A percentile compares a stretch with the other conserved stretches of the same genome.
Evolutionary conservation across 257 asterid genomes (phyloP).

Genomic region (Nicotiana obtusifolia): DNA sequence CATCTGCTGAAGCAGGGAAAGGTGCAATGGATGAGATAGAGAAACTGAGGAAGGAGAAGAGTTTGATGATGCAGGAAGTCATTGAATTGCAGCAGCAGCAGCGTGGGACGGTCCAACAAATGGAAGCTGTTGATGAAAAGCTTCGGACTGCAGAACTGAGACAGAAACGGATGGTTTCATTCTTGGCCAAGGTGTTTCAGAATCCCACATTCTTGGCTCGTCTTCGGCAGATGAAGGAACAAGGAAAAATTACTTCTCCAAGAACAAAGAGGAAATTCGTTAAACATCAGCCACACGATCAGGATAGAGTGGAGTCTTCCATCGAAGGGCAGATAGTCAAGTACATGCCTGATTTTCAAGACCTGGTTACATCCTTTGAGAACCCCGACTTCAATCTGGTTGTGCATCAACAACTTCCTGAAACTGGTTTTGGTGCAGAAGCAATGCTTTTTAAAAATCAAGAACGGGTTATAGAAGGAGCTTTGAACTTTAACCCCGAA

Average conservation of each 20-base stretch:
- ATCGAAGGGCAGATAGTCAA: constrained; percentile 28
- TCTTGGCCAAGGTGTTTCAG: constrained; percentile 66
- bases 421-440: constrained; percentile 22
- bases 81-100: constrained; percentile 68
- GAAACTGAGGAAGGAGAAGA: constrained; percentile 53
- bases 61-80: constrained; percentile 63
- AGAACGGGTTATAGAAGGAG: constrained; percentile 21
- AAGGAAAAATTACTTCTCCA: constrained; percentile 35
- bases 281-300: constrained; percentile 38
- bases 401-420: constrained; percentile 25
- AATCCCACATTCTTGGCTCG: constrained; percentile 43
- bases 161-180: constrained; percentile 84
- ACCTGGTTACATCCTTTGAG: constrained; percentile 7
- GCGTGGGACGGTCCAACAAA: constrained; percentile 43
- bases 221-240: constrained; percentile 40
- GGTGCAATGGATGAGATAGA: constrained; percentile 52
- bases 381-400: constrained; percentile 16
- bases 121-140: constrained; percentile 59
- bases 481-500: constrained; percentile 10
- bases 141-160: constrained; percentile 64
- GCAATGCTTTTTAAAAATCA: constrained; percentile 20
- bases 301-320: constrained; percentile 19
- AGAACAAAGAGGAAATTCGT: constrained; percentile 43
- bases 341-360: constrained; percentile 22
- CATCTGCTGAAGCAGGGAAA: constrained; percentile 30